Conservation (phyloP, 1,284 basidiomycete genomes). For the Phaffia rhodozyma region DNA sequence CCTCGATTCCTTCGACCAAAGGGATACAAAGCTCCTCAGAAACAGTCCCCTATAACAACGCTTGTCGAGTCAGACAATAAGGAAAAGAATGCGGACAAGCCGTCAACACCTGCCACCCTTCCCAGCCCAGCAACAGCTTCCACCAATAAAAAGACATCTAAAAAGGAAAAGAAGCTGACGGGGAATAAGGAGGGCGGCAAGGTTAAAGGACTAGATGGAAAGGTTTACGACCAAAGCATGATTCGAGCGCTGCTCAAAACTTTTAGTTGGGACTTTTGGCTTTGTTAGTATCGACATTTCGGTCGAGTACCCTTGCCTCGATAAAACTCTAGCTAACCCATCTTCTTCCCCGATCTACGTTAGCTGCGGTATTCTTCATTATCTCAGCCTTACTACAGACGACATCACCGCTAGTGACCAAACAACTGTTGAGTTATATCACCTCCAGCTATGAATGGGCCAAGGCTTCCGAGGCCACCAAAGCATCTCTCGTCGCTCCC, state of each 20-base stretch:
- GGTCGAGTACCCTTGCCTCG: constrained; percentile 21
- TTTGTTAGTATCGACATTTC: constrained; percentile 25
- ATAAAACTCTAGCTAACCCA: not conserved
- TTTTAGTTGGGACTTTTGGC: constrained; percentile 47
- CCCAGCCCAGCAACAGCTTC: too few relatives aligned
- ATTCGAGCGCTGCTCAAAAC: constrained; percentile 47
- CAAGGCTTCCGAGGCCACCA: constrained; percentile 13
- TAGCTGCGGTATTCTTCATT: constrained; percentile 13
- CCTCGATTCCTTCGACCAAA: constrained; percentile 2
- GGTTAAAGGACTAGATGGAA: constrained; percentile 20
- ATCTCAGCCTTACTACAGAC: constrained; percentile 38
- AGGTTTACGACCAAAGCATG: constrained; percentile 47
- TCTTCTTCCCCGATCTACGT: not conserved
- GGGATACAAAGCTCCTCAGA: too few relatives aligned
- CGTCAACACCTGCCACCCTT: too few relatives aligned
- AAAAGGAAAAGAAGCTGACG: constrained; percentile 7
- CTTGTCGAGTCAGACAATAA: too few relatives aligned
- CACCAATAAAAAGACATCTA: not conserved
- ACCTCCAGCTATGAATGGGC: constrained; percentile 43
- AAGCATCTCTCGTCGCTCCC: constrained; percentile 30
- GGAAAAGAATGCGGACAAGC: too few relatives aligned
- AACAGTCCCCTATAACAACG: too few relatives aligned
- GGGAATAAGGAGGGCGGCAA: constrained; percentile 18
- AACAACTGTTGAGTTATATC: constrained; percentile 52
- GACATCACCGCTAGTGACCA: constrained; percentile 50